Evolutionary conservation across 441 rosid species (phyloP), one percentile per base, ranked within the genome.

Genomic region (Croton setiger): DNA sequence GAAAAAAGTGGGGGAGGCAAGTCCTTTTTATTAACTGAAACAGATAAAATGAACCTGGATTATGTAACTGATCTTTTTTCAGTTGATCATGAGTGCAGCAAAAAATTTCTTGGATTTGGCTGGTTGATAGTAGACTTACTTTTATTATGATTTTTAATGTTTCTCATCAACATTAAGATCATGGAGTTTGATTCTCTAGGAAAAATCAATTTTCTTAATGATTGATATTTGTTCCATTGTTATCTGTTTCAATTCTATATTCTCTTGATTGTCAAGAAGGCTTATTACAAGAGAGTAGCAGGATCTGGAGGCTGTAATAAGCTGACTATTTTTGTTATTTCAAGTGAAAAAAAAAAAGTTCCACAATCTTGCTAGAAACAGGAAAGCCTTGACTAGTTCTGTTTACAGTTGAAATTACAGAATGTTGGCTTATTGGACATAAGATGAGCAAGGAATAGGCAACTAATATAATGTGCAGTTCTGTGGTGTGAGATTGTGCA

Each of bases 1-100:
- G 23, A 51, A 61, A 41, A 60, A 69, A 18, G 35, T n/a, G 60
- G 21, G 45, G 2, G 2, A 27, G n/a, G 69, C 45, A 43, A 68
- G 37, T 23, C 6, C 39, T 3, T 14, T 18, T 9, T 15, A 15
- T 18, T 39, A 37, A 48, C 43, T 67, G 41, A 41, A 49, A 53
- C 15, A 9, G 5, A 27, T 21, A 39, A 23, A 27, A 27, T 23
- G 11, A 51, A 51, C 18, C 36, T 51, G 59, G 10, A n/a, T 51
- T 67, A 41, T 55, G 49, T 12, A 36, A 20, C 12, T 35, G 12
- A 55, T 67, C 43, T 17, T 36, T 57, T 39, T 3, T 8, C 51
- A 39, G 7, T 7, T 39, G 4, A 45, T 41, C 55, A 15, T 20
- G 35, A 61, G 31, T 20, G 10, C 6, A 20, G 17, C 45, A 41